A percentile compares a stretch with the other conserved stretches of the same genome.
Conservation (phyloP, 2,329 filamentous ascomycete genomes). For the Allantophomopsis lycopodina region DNA sequence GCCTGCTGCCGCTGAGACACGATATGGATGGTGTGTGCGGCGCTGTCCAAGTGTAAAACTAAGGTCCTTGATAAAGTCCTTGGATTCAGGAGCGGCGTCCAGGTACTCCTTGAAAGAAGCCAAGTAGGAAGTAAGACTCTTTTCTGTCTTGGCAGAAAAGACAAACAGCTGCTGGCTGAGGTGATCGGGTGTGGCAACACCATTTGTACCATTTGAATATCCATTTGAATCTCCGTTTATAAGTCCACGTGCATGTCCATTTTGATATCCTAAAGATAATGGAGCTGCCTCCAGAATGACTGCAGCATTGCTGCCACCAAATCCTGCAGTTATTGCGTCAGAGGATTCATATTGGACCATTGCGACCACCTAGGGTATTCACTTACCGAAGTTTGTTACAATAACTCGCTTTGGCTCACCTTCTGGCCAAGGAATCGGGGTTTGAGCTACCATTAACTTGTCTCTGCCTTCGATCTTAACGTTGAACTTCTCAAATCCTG, state of each 20-base stretch:
- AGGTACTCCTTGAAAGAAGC: slow-evolving; percentile 12
- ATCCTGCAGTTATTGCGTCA: too few relatives aligned
- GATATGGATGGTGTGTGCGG: slow-evolving; percentile 11
- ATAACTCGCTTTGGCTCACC: slow-evolving; percentile 6
- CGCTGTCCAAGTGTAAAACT: slow-evolving; percentile 17
- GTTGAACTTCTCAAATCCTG: slow-evolving; percentile 13
- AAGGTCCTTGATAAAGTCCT: slow-evolving; percentile 8
- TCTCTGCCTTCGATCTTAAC: slow-evolving; percentile 5
- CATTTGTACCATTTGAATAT: not conserved
- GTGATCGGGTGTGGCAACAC: not conserved
- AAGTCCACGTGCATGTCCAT: too few relatives aligned
- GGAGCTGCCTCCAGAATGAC: too few relatives aligned
- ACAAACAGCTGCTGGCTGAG: slow-evolving; percentile 2
- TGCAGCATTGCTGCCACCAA: too few relatives aligned
- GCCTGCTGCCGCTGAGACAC: slow-evolving; percentile 4
- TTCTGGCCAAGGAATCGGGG: slow-evolving; percentile 9
- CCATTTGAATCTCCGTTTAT: not conserved
- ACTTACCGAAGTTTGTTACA: slow-evolving; percentile 14
- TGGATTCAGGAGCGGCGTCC: slow-evolving; percentile 7
- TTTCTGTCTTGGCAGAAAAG: slow-evolving; percentile 8
- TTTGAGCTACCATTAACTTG: slow-evolving; percentile 4
- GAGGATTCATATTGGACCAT: too few relatives aligned
- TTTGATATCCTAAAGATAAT: too few relatives aligned
- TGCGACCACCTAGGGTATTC: not conserved
- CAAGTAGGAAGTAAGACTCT: slow-evolving; percentile 8